Evolutionary conservation across 495 filamentous ascomycete species (phyloP), one percentile per base, ranked within the genome.

Genomic region (Parachaetomium inaequale): DNA sequence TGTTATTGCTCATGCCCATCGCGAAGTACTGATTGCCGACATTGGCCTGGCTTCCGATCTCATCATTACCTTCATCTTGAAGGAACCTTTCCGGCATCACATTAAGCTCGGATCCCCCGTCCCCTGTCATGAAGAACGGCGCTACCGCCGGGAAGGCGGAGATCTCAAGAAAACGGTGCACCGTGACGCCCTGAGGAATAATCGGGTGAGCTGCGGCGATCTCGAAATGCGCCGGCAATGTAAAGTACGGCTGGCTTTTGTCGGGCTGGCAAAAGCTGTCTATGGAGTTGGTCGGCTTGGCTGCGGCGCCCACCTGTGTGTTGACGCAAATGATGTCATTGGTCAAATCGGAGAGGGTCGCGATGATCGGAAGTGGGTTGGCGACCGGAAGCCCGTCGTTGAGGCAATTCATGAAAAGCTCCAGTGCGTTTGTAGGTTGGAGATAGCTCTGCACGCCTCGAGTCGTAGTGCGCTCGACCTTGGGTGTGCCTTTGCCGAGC

Each of bases 311-410:
- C 17, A 5, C 17, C 42, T 55, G 50, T 3, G 65, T 68, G 42
- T 66, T 70, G 58, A 71, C 58, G 58, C 65, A 71, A 21, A 71
- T 64, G 31, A 71, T 47, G 36, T 70, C 67, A 61, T 54, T 58
- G 14, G 47, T 59, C n/a, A 61, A 53, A 25, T 56, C 63, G 6
- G 69, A 68, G 19, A 72, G 63, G 32, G 60, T 62, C 21, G 60
- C 43, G 19, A 70, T 58, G 54, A 72, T 60, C 7, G 62, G 58
- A 31, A 59, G 36, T 12, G 63, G 67, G 21, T 68, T 54, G 40
- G 23, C 14, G 32, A 72, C 52, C 14, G 60, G 65, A 19, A 72
- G 65, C 12, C 69, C 69, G 36, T 45, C 54, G 40, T 65, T 57
- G 6, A 68, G 42, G 42, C 69, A 72, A 15, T 57, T 61, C 19